Percentiles rank a stretch among this genome's conserved stretches.
Conservation (phyloP, 371 early-diverging fungal species). For the Mucor lusitanicus region DNA sequence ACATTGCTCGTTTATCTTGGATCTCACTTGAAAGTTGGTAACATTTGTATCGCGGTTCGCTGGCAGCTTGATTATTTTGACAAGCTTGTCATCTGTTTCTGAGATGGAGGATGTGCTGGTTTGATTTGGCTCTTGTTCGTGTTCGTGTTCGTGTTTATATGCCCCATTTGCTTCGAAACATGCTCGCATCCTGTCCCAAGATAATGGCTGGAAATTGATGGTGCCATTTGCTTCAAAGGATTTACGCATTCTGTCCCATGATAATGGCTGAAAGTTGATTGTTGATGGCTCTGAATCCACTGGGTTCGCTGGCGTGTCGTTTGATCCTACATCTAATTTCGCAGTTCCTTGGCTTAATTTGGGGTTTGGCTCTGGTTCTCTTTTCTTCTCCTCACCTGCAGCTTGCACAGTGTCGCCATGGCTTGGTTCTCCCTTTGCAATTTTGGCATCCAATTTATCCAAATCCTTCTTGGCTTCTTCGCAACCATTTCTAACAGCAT, state of each 20-base stretch:
- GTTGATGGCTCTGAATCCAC: no score
- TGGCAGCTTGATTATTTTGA: not conserved
- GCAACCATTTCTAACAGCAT: not conserved
- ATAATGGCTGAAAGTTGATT: no score
- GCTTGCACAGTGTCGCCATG: not conserved
- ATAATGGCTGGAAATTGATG: no score
- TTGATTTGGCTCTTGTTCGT: not conserved
- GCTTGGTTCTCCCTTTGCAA: not conserved
- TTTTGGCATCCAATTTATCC: not conserved
- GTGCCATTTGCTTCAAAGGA: not conserved
- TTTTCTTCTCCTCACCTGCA: not conserved
- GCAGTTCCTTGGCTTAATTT: not conserved
- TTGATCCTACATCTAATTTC: no score
- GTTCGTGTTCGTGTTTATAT: not conserved
- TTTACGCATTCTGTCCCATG: no score
- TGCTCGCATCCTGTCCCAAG: no score
- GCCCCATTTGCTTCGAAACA: not conserved
- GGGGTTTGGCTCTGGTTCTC: not conserved
- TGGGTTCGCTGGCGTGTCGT: no score
- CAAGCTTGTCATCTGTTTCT: not conserved
- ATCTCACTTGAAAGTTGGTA: not conserved
- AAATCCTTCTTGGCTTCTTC: not conserved
- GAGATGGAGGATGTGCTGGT: not conserved
- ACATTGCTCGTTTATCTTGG: not conserved
- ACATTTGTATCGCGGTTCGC: not conserved